Percentiles rank a stretch among this genome's conserved stretches.
Evolutionary conservation across 1,284 basidiomycete species (phyloP).

Genomic region (Pterula multifida): DNA sequence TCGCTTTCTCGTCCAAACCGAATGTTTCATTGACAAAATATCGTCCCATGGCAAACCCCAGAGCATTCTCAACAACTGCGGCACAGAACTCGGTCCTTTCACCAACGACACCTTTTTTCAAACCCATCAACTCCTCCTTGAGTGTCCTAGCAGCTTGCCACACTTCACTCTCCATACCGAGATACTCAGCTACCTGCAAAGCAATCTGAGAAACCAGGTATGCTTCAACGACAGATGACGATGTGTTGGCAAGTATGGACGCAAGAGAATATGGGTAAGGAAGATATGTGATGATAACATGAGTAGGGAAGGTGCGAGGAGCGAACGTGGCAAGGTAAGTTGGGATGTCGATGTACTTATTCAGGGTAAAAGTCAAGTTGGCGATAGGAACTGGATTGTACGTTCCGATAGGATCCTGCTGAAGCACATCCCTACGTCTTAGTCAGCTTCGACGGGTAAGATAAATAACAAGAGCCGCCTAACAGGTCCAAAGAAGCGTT

Average conservation of each 20-base stretch:
- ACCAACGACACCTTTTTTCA: conserved; percentile 79
- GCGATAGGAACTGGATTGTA: conserved; percentile 78
- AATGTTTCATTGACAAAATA: conserved; percentile 88
- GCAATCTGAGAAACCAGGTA: conserved; percentile 74
- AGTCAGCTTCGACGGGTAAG: not conserved
- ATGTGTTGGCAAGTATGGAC: conserved; percentile 58
- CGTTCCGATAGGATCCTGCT: conserved; percentile 73
- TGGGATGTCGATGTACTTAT: conserved; percentile 65
- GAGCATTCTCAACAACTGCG: conserved; percentile 43
- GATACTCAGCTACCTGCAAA: conserved; percentile 50
- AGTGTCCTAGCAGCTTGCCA: conserved; percentile 66
- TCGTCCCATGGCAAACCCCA: conserved; percentile 68
- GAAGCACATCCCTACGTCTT: conserved; percentile 39
- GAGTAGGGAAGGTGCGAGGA: conserved; percentile 64
- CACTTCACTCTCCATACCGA: conserved; percentile 64
- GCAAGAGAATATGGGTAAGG: conserved; percentile 63
- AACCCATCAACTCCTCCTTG: conserved; percentile 64
- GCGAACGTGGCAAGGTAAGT: conserved; percentile 80
- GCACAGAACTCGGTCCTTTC: conserved; percentile 75
- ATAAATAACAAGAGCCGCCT: conserved; percentile 16
- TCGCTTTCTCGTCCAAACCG: conserved; percentile 66
- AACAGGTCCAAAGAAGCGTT: conserved; percentile 72
- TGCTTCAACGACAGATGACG: conserved; percentile 68
- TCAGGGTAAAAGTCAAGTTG: conserved; percentile 60
- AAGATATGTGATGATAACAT: conserved; percentile 79